Percentiles rank a stretch among this genome's conserved stretches.
Evolutionary conservation across 768 basidiomycete species (phyloP).

Genomic region (Chalciporus sphaerocephalus): DNA sequence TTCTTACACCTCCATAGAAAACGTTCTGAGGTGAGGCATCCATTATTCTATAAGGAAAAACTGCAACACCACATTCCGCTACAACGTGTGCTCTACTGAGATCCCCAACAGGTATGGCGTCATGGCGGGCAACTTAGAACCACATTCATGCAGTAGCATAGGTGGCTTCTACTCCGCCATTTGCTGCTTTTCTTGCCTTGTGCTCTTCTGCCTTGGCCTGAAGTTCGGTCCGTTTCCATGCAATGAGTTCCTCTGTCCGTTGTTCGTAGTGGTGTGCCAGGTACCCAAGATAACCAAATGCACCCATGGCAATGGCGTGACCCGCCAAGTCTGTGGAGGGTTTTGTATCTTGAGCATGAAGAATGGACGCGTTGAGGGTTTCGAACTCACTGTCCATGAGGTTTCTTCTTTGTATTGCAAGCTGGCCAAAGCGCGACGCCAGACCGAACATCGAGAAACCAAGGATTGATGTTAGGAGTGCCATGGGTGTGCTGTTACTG

Average conservation of each 20-base stretch:
- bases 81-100: constrained; percentile 15
- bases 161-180: constrained; percentile 29
- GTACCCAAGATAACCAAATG: constrained; percentile 73
- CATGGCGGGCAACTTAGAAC: neutral
- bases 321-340: constrained; percentile 58
- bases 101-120: neutral
- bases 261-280: constrained; percentile 66
- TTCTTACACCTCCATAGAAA: neutral
- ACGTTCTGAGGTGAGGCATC: constrained; percentile 9
- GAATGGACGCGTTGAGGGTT: neutral
- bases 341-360: neutral
- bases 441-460: constrained; percentile 83
- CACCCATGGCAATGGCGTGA: constrained; percentile 63
- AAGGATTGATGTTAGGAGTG: constrained; percentile 63
- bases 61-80: constrained; percentile 6
- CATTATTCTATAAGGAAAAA: constrained; percentile 17
- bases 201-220: constrained; percentile 39
- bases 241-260: constrained; percentile 56
- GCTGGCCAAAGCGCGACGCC: constrained; percentile 77
- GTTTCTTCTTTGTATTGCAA: constrained; percentile 78
- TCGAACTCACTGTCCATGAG: constrained; percentile 70
- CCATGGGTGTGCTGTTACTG: constrained; percentile 37
- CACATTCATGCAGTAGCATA: constrained; percentile 20
- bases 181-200: constrained; percentile 9
- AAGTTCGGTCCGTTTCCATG: constrained; percentile 60